phyloP scores from a whole-genome alignment of 73 alveolate species.

The Blepharisma japonicum region DNA sequence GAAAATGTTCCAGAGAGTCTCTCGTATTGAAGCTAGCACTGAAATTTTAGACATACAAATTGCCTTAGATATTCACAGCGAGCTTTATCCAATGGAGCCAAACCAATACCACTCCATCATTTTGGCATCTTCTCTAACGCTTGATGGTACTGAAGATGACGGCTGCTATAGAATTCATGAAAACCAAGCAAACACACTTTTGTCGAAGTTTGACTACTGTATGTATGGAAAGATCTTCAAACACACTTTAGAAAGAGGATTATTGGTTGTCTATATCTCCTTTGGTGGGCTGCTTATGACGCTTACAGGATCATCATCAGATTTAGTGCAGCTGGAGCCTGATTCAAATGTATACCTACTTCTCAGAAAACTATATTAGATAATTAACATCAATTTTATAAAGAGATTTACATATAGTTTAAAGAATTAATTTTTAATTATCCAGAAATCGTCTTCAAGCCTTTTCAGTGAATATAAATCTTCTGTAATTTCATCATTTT shows the following conservation, averaged over 20 bases:
- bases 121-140: constrained; percentile 17
- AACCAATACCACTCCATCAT: constrained; percentile 18
- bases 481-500: background rate
- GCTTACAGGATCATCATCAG: background rate
- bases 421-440: background rate
- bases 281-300: constrained; percentile 27
- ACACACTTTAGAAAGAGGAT: background rate
- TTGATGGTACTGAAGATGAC: constrained; percentile 5
- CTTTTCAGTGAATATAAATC: background rate
- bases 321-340: constrained; percentile 25
- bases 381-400: too few species aligned
- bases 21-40: background rate
- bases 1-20: constrained; percentile 25
- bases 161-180: constrained; percentile 19
- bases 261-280: constrained; percentile 8
- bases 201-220: constrained; percentile 2
- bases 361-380: constrained; percentile 1
- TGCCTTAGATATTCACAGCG: constrained; percentile 20
- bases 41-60: background rate
- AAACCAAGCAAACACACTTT: constrained; percentile 19
- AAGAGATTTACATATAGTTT: too few species aligned
- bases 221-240: constrained; percentile 28
- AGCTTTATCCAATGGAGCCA: constrained; percentile 18
- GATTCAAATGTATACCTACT: constrained; percentile 11
- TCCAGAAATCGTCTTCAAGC: background rate